Percentiles rank a stretch among this genome's conserved stretches.
phyloP scores from a whole-genome alignment of 1,284 basidiomycete genomes.

The Cystobasidium pallidum region DNA sequence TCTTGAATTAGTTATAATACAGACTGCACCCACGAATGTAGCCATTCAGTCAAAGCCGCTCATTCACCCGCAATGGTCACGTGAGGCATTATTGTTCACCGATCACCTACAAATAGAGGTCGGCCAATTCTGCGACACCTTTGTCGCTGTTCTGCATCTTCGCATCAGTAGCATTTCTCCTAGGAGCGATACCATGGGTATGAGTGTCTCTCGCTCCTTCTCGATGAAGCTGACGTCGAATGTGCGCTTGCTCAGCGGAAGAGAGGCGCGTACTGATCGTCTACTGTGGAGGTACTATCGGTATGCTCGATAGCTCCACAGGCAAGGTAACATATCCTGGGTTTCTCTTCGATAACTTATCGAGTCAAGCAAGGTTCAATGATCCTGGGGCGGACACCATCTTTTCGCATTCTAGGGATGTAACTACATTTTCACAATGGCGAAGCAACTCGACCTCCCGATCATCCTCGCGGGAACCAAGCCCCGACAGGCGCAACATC shows the following conservation, averaged over 20 bases:
- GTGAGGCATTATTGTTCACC: neutral
- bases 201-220: neutral
- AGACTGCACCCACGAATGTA: neutral
- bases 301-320: slow-evolving; percentile 34
- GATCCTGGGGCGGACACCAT: slow-evolving; percentile 34
- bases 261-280: slow-evolving; percentile 30
- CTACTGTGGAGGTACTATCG: slow-evolving; percentile 28
- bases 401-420: slow-evolving; percentile 38
- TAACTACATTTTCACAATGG: slow-evolving; percentile 39
- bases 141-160: neutral
- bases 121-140: neutral
- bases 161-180: neutral
- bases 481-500: slow-evolving; percentile 26
- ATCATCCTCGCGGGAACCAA: slow-evolving; percentile 20
- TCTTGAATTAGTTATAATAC: neutral
- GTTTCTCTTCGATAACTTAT: slow-evolving; percentile 43
- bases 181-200: neutral
- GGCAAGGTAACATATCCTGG: slow-evolving; percentile 44
- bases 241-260: neutral
- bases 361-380: slow-evolving; percentile 41
- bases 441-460: slow-evolving; percentile 25
- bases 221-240: too few relatives aligned
- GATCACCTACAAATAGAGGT: neutral
- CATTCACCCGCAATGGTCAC: neutral
- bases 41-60: neutral